Conservation (phyloP, 176 grass and related monocot genomes). For the Miscanthus lutarioriparius region DNA sequence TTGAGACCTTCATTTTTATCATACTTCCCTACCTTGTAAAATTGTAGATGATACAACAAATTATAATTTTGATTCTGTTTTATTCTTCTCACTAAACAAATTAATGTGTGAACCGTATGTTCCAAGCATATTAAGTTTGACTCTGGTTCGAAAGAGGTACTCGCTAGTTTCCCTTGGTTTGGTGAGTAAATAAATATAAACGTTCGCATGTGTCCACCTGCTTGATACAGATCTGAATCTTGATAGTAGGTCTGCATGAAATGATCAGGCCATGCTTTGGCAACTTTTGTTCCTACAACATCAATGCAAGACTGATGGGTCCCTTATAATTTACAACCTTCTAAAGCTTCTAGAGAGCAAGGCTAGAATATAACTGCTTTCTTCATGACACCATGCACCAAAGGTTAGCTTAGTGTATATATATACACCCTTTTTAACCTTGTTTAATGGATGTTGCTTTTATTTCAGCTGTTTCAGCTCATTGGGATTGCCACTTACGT, state of each 20-base stretch:
- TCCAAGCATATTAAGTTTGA: neutral
- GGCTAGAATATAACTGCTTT: slow-evolving; percentile 35
- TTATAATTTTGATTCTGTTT: neutral
- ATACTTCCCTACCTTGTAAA: neutral
- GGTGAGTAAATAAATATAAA: neutral
- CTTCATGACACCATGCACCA: slow-evolving; percentile 29
- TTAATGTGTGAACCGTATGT: neutral
- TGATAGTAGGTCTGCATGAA: slow-evolving; percentile 16
- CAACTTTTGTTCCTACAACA: slow-evolving; percentile 18
- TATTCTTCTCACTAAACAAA: neutral
- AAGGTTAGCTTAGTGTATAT: slow-evolving; percentile 34
- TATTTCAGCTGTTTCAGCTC: slow-evolving; percentile 31
- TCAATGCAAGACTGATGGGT: slow-evolving; percentile 25
- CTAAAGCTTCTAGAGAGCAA: slow-evolving; percentile 29
- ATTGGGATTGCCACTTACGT: slow-evolving; percentile 24
- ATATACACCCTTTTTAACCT: slow-evolving; percentile 23
- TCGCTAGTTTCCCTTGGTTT: neutral
- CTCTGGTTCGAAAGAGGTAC: neutral
- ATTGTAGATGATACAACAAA: neutral
- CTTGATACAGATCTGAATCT: slow-evolving; percentile 18
- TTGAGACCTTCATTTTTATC: slow-evolving; percentile 10
- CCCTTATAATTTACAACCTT: slow-evolving; percentile 6
- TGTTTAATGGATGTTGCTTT: slow-evolving; percentile 27
- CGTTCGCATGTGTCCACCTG: slow-evolving; percentile 4
- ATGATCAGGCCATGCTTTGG: slow-evolving; percentile 30